phyloP scores from a whole-genome alignment of 116 monocot species.

The Thalassia testudinum region DNA sequence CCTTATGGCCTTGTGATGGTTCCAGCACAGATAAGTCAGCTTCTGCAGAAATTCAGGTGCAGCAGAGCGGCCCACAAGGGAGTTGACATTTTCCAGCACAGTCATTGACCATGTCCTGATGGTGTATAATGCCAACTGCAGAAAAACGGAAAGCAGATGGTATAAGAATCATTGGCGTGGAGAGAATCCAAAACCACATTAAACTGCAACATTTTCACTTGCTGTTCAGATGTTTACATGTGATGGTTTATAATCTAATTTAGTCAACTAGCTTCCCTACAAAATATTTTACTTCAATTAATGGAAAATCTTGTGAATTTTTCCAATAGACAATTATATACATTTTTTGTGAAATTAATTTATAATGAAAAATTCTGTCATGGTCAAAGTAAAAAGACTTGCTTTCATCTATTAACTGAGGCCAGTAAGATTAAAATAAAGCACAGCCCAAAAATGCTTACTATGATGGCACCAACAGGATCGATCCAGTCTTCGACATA shows the following conservation, averaged over 20 bases:
- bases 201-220: no score
- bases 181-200: not conserved
- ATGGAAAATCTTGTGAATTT: no score
- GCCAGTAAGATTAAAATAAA: no score
- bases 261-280: no score
- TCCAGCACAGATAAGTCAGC: constrained; percentile 92
- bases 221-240: no score
- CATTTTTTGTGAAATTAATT: no score
- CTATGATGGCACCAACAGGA: constrained; percentile 82
- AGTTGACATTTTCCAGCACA: constrained; percentile 88
- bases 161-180: not conserved
- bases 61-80: constrained; percentile 72
- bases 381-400: no score
- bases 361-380: no score
- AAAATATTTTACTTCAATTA: no score
- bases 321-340: no score
- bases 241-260: no score
- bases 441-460: constrained; percentile 10
- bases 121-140: constrained; percentile 85
- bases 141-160: not conserved
- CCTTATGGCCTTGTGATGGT: constrained; percentile 75
- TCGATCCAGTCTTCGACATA: constrained; percentile 68
- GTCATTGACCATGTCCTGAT: constrained; percentile 92
- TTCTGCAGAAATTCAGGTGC: constrained; percentile 89
- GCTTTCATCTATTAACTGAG: no score